These are phyloP conservation scores for Plasmodium yoelii DNA, from an alignment of 169 alveolate genomes.

Conservation along the genomic window DNA sequence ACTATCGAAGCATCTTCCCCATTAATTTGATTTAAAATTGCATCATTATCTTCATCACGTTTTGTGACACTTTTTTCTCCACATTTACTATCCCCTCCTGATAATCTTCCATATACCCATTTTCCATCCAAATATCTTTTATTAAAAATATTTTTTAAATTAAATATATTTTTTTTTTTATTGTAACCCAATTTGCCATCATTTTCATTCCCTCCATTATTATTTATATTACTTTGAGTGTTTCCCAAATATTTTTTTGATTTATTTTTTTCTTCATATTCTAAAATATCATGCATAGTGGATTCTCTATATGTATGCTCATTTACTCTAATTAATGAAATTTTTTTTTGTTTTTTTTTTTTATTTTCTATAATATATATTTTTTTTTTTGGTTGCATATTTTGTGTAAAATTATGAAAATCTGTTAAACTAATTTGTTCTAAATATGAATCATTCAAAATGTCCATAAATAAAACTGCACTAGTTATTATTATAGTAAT, in stretches of 20 bases:
- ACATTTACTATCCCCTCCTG: background rate
- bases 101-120: background rate
- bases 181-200: background rate
- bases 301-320: slow-evolving; percentile 63
- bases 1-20: background rate
- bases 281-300: background rate
- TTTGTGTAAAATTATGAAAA: slow-evolving; percentile 1
- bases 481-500: slow-evolving; percentile 36
- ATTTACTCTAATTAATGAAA: slow-evolving; percentile 31
- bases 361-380: slow-evolving; percentile 66
- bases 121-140: slow-evolving; percentile 18
- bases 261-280: slow-evolving; percentile 4
- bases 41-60: background rate
- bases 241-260: background rate
- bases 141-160: slow-evolving; percentile 37
- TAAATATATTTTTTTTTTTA: slow-evolving; percentile 28
- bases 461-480: slow-evolving; percentile 55
- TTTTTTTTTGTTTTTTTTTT: slow-evolving; percentile 33
- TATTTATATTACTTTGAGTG: background rate
- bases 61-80: slow-evolving; percentile 6
- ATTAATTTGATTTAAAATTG: slow-evolving; percentile 8
- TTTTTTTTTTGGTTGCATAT: slow-evolving; percentile 23
- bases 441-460: slow-evolving; percentile 61
- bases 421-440: slow-evolving; percentile 45
- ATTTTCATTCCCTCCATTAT: background rate